A percentile compares a stretch with the other conserved stretches of the same genome.
Evolutionary conservation across 768 basidiomycete genomes (phyloP).

Genomic region (Boletus subparvulus): DNA sequence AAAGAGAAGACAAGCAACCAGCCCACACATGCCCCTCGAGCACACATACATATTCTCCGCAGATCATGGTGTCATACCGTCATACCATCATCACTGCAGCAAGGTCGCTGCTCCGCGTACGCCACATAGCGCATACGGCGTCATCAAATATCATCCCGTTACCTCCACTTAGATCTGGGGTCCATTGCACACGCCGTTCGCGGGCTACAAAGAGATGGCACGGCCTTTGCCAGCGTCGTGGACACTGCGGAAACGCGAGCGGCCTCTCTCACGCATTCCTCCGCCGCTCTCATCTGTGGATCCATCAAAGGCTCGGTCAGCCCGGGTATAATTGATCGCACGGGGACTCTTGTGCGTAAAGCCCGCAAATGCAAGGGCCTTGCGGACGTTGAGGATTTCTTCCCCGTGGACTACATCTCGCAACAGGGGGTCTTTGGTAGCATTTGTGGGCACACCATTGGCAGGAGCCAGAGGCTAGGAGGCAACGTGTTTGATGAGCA

Average conservation of each 20-base stretch:
- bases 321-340: slow-evolving; percentile 70
- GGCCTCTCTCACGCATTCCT: slow-evolving; percentile 57
- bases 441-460: slow-evolving; percentile 79
- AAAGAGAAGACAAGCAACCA: slow-evolving; percentile 10
- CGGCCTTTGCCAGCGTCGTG: slow-evolving; percentile 69
- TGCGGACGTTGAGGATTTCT: slow-evolving; percentile 85
- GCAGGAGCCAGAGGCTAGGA: slow-evolving; percentile 84
- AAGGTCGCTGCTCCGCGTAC: slow-evolving; percentile 27
- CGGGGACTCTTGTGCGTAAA: slow-evolving; percentile 91
- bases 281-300: slow-evolving; percentile 51
- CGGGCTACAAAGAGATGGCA: slow-evolving; percentile 76
- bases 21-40: slow-evolving; percentile 10
- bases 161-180: slow-evolving; percentile 23
- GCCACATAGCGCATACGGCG: slow-evolving; percentile 33
- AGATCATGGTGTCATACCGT: slow-evolving; percentile 30
- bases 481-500: slow-evolving; percentile 31
- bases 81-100: slow-evolving; percentile 30
- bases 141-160: slow-evolving; percentile 28
- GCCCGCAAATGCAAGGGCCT: slow-evolving; percentile 87
- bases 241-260: slow-evolving; percentile 59
- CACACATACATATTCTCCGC: slow-evolving; percentile 24
- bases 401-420: slow-evolving; percentile 82
- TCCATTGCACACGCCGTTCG: slow-evolving; percentile 27
- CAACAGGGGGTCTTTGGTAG: slow-evolving; percentile 87
- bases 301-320: slow-evolving; percentile 68